These are phyloP conservation scores for Amyloporia xantha DNA, from an alignment of 768 basidiomycete species.

Conservation along the genomic window DNA sequence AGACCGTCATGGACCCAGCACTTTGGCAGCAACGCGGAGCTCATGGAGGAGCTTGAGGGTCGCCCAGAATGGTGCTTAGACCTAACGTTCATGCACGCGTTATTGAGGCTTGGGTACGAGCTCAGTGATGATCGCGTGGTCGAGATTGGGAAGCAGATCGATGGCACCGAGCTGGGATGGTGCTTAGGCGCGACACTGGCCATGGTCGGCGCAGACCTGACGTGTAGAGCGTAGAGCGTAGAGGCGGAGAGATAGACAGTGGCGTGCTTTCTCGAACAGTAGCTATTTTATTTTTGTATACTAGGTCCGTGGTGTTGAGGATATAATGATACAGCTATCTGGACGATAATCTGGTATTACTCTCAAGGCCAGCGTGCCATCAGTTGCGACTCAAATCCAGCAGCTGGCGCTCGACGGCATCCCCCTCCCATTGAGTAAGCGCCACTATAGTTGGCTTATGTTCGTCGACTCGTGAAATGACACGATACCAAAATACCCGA, in stretches of 20 bases:
- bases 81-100: conserved; percentile 88
- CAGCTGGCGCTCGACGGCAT: too few relatives aligned
- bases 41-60: conserved; percentile 64
- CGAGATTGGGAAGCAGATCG: conserved; percentile 79
- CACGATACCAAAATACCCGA: too few relatives aligned
- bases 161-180: conserved; percentile 92
- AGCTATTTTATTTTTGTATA: too few relatives aligned
- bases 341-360: not conserved
- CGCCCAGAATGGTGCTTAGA: conserved; percentile 96
- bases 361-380: too few relatives aligned
- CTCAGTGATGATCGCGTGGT: conserved; percentile 64
- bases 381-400: too few relatives aligned
- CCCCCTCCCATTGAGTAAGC: too few relatives aligned
- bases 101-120: conserved; percentile 88
- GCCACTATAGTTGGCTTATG: too few relatives aligned
- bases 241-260: too few relatives aligned
- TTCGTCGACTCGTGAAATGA: too few relatives aligned
- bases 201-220: conserved; percentile 58
- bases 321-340: not conserved
- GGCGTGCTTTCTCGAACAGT: too few relatives aligned
- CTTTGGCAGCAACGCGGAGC: conserved; percentile 39
- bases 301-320: not conserved
- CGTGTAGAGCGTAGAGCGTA: conserved; percentile 38
- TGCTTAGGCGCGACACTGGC: conserved; percentile 79
- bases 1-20: conserved; percentile 46